phyloP scores from a whole-genome alignment of 2,329 filamentous ascomycete species.

The Exserohilum turcica region DNA sequence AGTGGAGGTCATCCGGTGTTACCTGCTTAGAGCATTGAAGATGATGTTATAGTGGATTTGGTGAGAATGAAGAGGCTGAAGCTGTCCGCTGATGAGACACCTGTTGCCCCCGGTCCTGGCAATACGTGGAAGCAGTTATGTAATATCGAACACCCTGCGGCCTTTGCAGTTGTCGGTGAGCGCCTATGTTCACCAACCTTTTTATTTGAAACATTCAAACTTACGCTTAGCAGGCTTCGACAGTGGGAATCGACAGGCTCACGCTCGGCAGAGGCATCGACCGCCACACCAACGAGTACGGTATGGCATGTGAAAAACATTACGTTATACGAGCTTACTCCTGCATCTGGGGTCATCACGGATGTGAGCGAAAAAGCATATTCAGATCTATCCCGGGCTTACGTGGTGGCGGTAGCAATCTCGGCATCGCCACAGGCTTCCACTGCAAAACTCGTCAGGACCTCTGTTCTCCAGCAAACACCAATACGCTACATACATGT shows the following conservation, averaged over 20 bases:
- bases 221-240: conserved; percentile 12
- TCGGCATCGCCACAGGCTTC: conserved; percentile 43
- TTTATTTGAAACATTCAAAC: not conserved
- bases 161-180: conserved; percentile 39
- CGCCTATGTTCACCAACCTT: conserved; percentile 18
- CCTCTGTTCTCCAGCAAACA: conserved; percentile 8
- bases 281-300: conserved; percentile 11
- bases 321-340: conserved; percentile 39
- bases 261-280: conserved; percentile 28
- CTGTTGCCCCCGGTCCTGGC: conserved; percentile 38
- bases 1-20: conserved; percentile 52
- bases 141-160: conserved; percentile 25
- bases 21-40: conserved; percentile 48
- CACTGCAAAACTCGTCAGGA: conserved; percentile 22
- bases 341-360: conserved; percentile 25
- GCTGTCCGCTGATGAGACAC: conserved; percentile 31
- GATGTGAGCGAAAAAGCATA: conserved; percentile 30
- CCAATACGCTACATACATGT: conserved; percentile 13
- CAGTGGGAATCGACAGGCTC: conserved; percentile 27
- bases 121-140: conserved; percentile 46
- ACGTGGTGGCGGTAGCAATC: conserved; percentile 43
- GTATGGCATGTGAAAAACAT: conserved; percentile 41
- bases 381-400: conserved; percentile 49
- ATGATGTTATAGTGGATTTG: conserved; percentile 53
- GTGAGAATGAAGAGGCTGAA: conserved; percentile 36